phyloP scores from a whole-genome alignment of 1,284 basidiomycete species.

The Taiwanofungus camphoratus region DNA sequence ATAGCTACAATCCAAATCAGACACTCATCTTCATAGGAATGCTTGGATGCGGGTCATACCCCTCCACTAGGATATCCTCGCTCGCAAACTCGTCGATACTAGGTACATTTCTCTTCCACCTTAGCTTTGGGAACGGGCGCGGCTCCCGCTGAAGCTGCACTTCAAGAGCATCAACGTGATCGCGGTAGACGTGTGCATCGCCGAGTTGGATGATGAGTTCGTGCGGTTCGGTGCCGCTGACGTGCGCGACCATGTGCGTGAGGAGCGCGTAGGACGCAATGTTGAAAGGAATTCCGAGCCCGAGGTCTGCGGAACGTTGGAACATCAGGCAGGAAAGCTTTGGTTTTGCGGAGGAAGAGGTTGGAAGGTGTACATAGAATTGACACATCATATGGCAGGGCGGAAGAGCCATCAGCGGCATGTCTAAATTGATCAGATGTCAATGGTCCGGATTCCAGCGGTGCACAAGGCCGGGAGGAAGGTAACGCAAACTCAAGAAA shows the following conservation, averaged over 20 bases:
- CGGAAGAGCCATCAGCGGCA: conserved; percentile 91
- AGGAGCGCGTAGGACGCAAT: conserved; percentile 97
- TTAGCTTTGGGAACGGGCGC: conserved; percentile 77
- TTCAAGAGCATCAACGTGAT: conserved; percentile 86
- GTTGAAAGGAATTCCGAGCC: conserved; percentile 97
- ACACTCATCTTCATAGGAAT: conserved; percentile 99
- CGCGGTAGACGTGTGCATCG: conserved; percentile 93
- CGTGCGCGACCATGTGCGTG: conserved; percentile 93
- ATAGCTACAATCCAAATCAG: too few species aligned
- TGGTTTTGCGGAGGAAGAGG: conserved; percentile 47
- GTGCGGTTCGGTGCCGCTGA: conserved; percentile 82
- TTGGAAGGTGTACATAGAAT: conserved; percentile 91
- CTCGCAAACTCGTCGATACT: conserved; percentile 83
- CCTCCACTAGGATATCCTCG: conserved; percentile 82
- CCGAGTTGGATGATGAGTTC: conserved; percentile 93
- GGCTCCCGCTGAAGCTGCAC: conserved; percentile 80
- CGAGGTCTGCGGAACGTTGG: conserved; percentile 95
- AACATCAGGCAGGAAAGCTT: conserved; percentile 95
- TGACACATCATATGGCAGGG: conserved; percentile 99
- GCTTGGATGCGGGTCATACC: conserved; percentile 80
- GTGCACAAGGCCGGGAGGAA: too few species aligned
- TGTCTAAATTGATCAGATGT: conserved; percentile 68
- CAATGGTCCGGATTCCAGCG: not conserved
- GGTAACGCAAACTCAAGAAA: not conserved
- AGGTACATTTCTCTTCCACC: conserved; percentile 57